Conservation (phyloP, 2,329 filamentous ascomycete genomes). For the Arthrobotrys conoides region DNA sequence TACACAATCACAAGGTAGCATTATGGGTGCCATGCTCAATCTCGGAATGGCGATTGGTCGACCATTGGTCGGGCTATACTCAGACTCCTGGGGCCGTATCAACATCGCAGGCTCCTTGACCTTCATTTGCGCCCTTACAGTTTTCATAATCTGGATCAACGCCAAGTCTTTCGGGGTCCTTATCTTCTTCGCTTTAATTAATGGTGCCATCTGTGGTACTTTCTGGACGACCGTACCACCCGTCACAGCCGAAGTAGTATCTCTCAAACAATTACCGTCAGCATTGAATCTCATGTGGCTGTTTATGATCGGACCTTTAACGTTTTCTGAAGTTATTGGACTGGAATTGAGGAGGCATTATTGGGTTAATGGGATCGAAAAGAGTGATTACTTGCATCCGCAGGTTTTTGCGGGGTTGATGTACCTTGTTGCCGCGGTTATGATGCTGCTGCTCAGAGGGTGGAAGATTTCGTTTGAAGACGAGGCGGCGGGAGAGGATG, state of each 20-base stretch:
- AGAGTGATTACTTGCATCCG: slow-evolving; percentile 71
- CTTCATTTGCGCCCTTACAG: slow-evolving; percentile 75
- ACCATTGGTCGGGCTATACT: slow-evolving; percentile 80
- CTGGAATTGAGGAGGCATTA: slow-evolving; percentile 69
- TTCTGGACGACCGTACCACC: slow-evolving; percentile 80
- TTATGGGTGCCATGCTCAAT: slow-evolving; percentile 82
- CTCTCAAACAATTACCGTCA: slow-evolving; percentile 77
- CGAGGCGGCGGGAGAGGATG: slow-evolving; percentile 49
- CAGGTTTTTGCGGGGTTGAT: slow-evolving; percentile 75
- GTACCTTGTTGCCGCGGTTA: slow-evolving; percentile 73
- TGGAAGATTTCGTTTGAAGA: slow-evolving; percentile 75
- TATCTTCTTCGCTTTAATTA: slow-evolving; percentile 78
- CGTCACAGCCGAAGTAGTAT: slow-evolving; percentile 81
- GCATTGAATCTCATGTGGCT: slow-evolving; percentile 81
- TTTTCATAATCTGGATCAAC: slow-evolving; percentile 80
- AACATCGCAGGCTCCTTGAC: slow-evolving; percentile 80
- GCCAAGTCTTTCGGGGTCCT: slow-evolving; percentile 76
- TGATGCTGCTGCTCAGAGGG: slow-evolving; percentile 72
- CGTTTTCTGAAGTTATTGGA: slow-evolving; percentile 76
- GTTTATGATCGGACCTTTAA: slow-evolving; percentile 78
- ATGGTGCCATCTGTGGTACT: slow-evolving; percentile 78
- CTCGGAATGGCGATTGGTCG: slow-evolving; percentile 76
- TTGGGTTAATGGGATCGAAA: slow-evolving; percentile 66
- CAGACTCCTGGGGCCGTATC: slow-evolving; percentile 78
- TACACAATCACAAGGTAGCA: slow-evolving; percentile 76